Base-by-base conservation (phyloP, 495 filamentous ascomycete species). In the Penicillium lividum region DNA sequence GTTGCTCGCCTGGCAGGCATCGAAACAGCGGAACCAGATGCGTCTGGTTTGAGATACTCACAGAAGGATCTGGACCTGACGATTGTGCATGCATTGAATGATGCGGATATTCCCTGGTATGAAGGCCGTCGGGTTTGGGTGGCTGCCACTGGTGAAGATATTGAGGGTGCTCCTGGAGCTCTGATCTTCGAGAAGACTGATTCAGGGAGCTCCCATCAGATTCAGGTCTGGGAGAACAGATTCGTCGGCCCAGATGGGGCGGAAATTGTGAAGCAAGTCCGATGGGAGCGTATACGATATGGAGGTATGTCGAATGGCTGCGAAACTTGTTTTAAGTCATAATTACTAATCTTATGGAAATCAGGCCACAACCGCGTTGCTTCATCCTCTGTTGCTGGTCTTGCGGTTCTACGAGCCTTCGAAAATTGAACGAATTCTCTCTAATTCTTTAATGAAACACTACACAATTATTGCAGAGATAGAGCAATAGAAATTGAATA, bases 11-110 rank as follows among this genome's bases (percentile, higher is more conserved):
- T 77, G 56, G 74, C 75, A 18, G 68, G 70, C 7, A 62, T 73
- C n/a, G 63, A 63, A n/a, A 40, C 66, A 7, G 59, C 65, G 3
- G 54, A 43, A 0, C 49, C 63, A 27, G 65, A 70, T 36, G 59
- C 64, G 18, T 55, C 60, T 3, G 63, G 68, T 0, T 43, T 60
- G 15, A 49, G 62, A 1, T 74, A 80, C 28, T 80, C 81, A 0
- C 77, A 74, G 34, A 78, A 74, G 54, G 78, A 76, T 25, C 59
- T 92, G 15, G 80, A 86, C 53, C 71, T 95, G n/a, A 80, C 79
- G n/a, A 72, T 95, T 22, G 78, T 95, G 10, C 91, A 93, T 66
- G 85, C 91, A 15, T 79, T 76, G 52, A 83, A 93, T 63, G 91
- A 95, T 69, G 76, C 74, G 45, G 89, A 93, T 56, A 93, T 95